Evolutionary conservation across 202 grass and related monocot species (phyloP), one percentile per base, ranked within the genome.

Genomic region (Alloteropsis angusta): DNA sequence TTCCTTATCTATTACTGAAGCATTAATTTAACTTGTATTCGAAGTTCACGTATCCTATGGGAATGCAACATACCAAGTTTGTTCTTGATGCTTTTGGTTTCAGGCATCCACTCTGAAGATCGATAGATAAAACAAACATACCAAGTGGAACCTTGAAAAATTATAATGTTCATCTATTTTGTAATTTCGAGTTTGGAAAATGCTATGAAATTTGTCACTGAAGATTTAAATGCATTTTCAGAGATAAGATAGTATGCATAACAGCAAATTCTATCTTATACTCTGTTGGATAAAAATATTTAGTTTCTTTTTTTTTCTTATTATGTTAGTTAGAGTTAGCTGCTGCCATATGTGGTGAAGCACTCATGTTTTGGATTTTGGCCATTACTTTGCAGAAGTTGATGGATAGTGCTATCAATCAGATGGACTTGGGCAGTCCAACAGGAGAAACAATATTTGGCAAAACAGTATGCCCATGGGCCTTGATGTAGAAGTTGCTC

Each of bases 391-490:
- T 88, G 74, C 83, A 97, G 91, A 97, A 94, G 79, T 84, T 88
- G 83, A 90, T 97, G 87, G 91, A 90, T 52, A 64, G 72, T 69
- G 63, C 85, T 47, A 60, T 97, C 26, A 90, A 87, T 50, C 35
- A 57, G 37, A 90, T 82, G 76, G 35, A 85, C 25, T 62, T 97
- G 70, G 94, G 94, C n/a, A 45, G 58, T 67, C 91, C 94, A 75
- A 66, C 74, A 75, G 94, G 94, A 79, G 91, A 94, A 61, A 97
- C 85, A 44, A 77, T 94, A 76, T 85, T 90, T 43, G 91, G 91
- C 44, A 97, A 97, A 83, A 94, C 87, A 57, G 94, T 97, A 94
- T 60, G 72, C 52, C 49, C 26, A 65, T 42, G 23, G 10, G 22
- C 6, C 13, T 46, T 26, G 3, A 9, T 63, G 16, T 88, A 70